Conservation (phyloP, 192 early-diverging fungal genomes). For the Backusella psychrophila region DNA sequence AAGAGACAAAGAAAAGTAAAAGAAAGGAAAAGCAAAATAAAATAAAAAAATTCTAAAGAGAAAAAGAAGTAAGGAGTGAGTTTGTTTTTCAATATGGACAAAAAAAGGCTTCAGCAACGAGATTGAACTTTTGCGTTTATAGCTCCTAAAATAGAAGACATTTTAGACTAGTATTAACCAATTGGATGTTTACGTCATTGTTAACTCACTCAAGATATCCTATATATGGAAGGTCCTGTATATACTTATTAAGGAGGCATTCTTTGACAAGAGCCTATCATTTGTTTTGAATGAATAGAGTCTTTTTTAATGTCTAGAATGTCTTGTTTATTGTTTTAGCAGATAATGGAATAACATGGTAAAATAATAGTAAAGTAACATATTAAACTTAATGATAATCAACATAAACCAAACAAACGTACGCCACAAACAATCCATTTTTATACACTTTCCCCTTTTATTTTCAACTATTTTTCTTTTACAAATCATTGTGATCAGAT, state of each 20-base stretch:
- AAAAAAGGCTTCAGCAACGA: constrained; percentile 14
- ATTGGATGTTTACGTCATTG: background rate
- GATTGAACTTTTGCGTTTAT: background rate
- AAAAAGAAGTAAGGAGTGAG: constrained; percentile 13
- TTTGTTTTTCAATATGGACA: constrained; percentile 17
- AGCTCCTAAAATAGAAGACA: constrained; percentile 3
- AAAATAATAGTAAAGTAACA: background rate
- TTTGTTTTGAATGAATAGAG: background rate
- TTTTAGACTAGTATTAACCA: background rate
- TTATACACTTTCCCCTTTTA: background rate
- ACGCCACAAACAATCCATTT: background rate
- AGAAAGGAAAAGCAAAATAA: background rate
- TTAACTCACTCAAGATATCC: background rate
- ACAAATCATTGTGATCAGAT: background rate
- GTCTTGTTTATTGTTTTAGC: background rate
- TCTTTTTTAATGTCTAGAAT: background rate
- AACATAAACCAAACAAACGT: background rate
- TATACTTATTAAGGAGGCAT: background rate
- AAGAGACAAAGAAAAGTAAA: background rate
- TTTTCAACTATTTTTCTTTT: background rate
- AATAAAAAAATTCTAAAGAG: background rate
- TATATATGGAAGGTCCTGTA: background rate
- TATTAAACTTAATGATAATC: background rate
- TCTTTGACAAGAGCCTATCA: background rate
- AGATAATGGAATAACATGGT: background rate